A percentile compares a stretch with the other conserved stretches of the same genome.
phyloP scores from a whole-genome alignment of 805 yeast species.

The Saccharomyces mikatae region DNA sequence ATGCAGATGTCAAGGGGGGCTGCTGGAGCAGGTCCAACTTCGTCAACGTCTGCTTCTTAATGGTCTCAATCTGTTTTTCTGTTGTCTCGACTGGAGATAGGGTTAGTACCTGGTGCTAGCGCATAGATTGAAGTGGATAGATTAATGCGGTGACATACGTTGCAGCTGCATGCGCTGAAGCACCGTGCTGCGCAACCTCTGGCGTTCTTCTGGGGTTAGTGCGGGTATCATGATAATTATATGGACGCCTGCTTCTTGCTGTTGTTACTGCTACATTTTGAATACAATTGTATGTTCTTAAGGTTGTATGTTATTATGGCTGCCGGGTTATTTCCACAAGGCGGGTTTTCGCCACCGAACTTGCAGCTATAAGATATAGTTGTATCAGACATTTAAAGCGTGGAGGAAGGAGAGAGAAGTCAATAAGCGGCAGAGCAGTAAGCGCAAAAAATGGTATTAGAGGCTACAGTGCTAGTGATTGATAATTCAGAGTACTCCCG shows the following conservation, averaged over 20 bases:
- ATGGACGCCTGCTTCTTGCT: not conserved
- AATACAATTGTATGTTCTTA: not conserved
- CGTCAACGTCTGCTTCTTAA: not conserved
- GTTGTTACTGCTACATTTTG: not conserved
- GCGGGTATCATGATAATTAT: not conserved
- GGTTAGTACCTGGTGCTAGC: not conserved
- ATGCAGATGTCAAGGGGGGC: not conserved
- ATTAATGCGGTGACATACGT: not conserved
- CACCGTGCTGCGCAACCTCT: not conserved
- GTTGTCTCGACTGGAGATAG: not conserved
- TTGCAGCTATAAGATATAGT: not conserved
- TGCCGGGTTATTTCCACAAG: not conserved
- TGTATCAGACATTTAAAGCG: not conserved
- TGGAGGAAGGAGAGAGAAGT: not conserved
- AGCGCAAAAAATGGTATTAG: conserved; percentile 64
- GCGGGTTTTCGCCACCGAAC: not conserved
- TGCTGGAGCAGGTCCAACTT: not conserved
- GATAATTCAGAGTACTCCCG: conserved; percentile 95
- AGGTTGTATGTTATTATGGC: not conserved
- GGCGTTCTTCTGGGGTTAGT: not conserved
- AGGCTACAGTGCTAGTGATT: conserved; percentile 90
- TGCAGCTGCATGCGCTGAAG: not conserved
- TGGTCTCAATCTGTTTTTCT: not conserved
- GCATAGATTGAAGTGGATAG: not conserved
- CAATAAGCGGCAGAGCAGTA: conserved; percentile 1